A percentile compares a stretch with the other conserved stretches of the same genome.
Conservation (phyloP, 345 rosid genomes). For the Toxicodendron radicans region DNA sequence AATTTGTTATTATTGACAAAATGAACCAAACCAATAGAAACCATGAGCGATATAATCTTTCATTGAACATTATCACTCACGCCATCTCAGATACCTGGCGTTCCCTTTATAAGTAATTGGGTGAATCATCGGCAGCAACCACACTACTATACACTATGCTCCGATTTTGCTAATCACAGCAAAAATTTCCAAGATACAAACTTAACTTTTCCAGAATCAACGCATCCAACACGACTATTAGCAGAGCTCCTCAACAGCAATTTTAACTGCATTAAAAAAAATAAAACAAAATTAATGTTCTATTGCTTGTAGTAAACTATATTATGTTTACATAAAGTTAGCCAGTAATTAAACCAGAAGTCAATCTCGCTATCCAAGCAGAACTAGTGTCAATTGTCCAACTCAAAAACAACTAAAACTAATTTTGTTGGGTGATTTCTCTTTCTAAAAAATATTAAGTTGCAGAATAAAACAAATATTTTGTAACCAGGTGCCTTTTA, state of each 20-base stretch:
- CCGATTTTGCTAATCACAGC: conserved; percentile 36
- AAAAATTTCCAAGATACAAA: conserved; percentile 31
- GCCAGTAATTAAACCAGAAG: not conserved
- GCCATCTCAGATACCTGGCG: conserved; percentile 36
- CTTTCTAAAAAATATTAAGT: not conserved
- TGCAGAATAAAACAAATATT: not conserved
- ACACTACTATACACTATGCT: conserved; percentile 54
- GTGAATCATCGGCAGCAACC: conserved; percentile 35
- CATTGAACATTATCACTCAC: conserved; percentile 32
- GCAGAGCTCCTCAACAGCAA: conserved; percentile 36
- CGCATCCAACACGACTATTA: conserved; percentile 29
- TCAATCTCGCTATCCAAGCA: not conserved
- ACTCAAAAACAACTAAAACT: not conserved
- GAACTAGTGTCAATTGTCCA: not conserved
- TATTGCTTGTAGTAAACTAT: not conserved
- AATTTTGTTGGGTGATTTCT: not conserved
- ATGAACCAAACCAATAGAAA: conserved; percentile 30
- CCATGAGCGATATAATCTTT: conserved; percentile 20
- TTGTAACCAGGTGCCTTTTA: not conserved
- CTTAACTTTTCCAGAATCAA: conserved; percentile 30
- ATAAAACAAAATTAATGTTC: not conserved
- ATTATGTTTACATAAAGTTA: not conserved
- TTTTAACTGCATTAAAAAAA: not conserved
- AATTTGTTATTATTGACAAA: conserved; percentile 38
- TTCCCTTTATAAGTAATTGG: conserved; percentile 31